Base-by-base conservation (phyloP, 2,329 filamentous ascomycete genomes). In the Beauveria rudraprayagi region DNA sequence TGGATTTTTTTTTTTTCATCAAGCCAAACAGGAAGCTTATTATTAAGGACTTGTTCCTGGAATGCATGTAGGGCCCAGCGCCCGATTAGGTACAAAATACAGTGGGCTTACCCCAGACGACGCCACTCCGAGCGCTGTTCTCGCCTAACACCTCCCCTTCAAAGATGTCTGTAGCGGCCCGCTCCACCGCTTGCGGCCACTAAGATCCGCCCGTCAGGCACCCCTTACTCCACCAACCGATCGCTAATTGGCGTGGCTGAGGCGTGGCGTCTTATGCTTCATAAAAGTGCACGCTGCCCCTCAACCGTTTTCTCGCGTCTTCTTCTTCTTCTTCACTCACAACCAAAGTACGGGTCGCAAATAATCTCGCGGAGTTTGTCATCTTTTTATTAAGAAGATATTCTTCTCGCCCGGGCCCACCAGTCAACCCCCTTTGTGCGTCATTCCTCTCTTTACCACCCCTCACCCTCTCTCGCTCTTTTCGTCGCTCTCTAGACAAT, bases 331-430 rank as follows among this genome's bases (percentile, higher is more conserved):
- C 73, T 73, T 76, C 76, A 76, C 76, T 77, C 80, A 81, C 79
- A 79, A 75, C 77, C 72, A 78, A 75, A 79, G 76, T 72, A 75
- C 73, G 80, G 82, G 82, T 80, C 80, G 82, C 82, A 84, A 84
- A 84, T 74, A 67, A 60, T 67, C 74, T 72, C 75, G 72, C 71
- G 73, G 75, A 76, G 77, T 78, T 76, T 79, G 76, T 79, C 78
- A 78, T 77, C 77, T 78, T 75, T 70, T 69, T 65, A 72, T 63
- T 67, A 70, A 71, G 73, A 63, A 72, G 73, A 71, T 75, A 76
- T 76, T 76, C 75, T 80, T 76, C 77, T 61, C 75, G 79, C 75
- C 81, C 80, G 80, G 81, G 78, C 77, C 80, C 79, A 77, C 77
- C 77, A 77, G 78, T 73, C 55, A 52, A 56, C 47, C 54, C 52